These are phyloP conservation scores for Ensete ventricosum DNA, from an alignment of 176 grass and related monocot genomes.

Conservation along the genomic window DNA sequence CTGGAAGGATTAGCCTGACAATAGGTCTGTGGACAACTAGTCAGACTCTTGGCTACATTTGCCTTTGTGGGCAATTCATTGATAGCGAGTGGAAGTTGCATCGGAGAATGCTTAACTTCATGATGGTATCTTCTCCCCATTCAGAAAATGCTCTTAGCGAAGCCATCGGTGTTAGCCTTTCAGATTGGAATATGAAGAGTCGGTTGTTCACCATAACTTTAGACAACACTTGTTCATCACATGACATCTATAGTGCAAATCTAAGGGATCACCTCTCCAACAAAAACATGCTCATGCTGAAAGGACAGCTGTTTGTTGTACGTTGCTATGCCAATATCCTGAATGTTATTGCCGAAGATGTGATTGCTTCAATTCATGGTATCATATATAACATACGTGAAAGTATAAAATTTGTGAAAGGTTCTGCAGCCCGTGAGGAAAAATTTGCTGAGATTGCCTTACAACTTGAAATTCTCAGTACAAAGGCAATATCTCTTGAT, in stretches of 20 bases:
- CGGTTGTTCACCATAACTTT: conserved; percentile 8
- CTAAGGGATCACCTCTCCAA: conserved; percentile 9
- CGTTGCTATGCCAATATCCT: conserved; percentile 8
- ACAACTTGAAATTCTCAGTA: neutral
- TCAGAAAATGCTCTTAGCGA: conserved; percentile 14
- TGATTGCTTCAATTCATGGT: conserved; percentile 11
- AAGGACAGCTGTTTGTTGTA: conserved; percentile 12
- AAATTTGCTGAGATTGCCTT: conserved; percentile 7
- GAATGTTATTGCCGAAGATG: neutral
- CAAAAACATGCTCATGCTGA: neutral
- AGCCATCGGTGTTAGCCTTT: conserved; percentile 4
- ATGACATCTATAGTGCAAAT: conserved; percentile 13
- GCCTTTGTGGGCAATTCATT: conserved; percentile 2
- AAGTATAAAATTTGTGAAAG: conserved; percentile 14
- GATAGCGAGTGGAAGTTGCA: conserved; percentile 8
- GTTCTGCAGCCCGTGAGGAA: neutral
- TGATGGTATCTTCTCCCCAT: conserved; percentile 12
- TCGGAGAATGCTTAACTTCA: conserved; percentile 7
- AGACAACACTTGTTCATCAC: neutral
- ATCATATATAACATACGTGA: conserved; percentile 6
- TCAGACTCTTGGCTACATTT: conserved; percentile 12
- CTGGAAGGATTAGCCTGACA: conserved; percentile 4
- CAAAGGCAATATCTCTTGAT: neutral
- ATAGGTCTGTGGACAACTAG: conserved; percentile 13
- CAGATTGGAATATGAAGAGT: conserved; percentile 10